Base-by-base conservation (phyloP, 2,329 filamentous ascomycete genomes). In the Colletotrichum cordylinicola region DNA sequence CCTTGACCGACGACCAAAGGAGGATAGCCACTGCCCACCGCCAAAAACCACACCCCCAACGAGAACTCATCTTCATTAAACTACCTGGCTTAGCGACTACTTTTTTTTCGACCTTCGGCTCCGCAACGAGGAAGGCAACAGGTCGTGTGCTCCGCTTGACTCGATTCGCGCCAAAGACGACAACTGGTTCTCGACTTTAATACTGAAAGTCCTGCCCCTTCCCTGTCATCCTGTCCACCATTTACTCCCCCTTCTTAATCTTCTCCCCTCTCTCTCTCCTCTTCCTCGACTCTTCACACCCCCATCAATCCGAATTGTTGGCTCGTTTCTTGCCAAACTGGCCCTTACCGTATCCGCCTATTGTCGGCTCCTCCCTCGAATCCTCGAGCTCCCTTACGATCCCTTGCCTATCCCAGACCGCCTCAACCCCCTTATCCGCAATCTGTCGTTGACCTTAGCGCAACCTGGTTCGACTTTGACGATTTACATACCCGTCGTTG, bases 1-100 rank as follows among this genome's bases (percentile, higher is more conserved):
- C 58, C 24, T 73, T 64, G 68, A 75, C 73, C 73, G 70, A 73
- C 70, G 69, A 68, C 73, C n/a, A 75, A 75, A 75, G 70, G n/a
- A 68, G 70, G 48, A 68, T 75, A 75, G 73, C 7, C 70, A 65
- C 43, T 16, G 48, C 64, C 60, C 73, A 64, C 73, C 52, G 43
- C 62, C 62, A 37, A 43, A 52, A 61, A 72, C 18, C 67, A 58
- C 55, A 64, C 61, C 56, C 73, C 56, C 73, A 73, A 65, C 70
- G 73, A 60, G 52, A 72, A 65, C 61, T 66, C 37, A 60, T 35
- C 24, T 24, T 72, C 48, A n/a, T 55, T 61, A 39, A 31, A 56
- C 58, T 48, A 27, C 61, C 56, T 67, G n/a, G 6, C 29, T 37
- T 60, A 74, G 72, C 61, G 68, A 67, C 60, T 9, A 21, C 8